These are phyloP conservation scores for Phyllachora maydis DNA, from an alignment of 2,329 filamentous ascomycete genomes.

Conservation along the genomic window DNA sequence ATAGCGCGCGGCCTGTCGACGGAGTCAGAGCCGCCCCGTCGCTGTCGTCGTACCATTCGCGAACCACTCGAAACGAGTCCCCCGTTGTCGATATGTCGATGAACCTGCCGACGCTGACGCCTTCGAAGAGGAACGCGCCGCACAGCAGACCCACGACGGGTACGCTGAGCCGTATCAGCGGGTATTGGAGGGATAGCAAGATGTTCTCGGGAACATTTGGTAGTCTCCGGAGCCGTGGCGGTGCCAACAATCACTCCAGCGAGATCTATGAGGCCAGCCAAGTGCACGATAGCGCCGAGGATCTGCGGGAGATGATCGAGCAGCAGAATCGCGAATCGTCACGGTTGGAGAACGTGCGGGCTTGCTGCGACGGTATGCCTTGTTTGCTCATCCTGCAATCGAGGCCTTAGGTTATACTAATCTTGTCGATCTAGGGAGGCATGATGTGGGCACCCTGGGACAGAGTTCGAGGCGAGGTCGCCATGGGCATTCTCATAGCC, in stretches of 20 bases:
- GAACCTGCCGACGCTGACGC: conserved; percentile 34
- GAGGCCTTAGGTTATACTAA: conserved; percentile 3
- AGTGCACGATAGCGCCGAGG: conserved; percentile 62
- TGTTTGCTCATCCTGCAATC: neutral
- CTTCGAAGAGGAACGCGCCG: conserved; percentile 18
- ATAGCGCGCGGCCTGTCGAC: conserved; percentile 17
- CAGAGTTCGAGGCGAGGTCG: conserved; percentile 23
- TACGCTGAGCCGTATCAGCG: conserved; percentile 37
- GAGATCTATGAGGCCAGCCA: conserved; percentile 32
- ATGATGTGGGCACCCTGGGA: conserved; percentile 45
- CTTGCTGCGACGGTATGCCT: conserved; percentile 84
- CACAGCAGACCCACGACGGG: conserved; percentile 13
- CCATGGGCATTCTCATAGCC: conserved; percentile 13
- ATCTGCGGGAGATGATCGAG: conserved; percentile 62
- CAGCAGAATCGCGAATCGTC: conserved; percentile 57
- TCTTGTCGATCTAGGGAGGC: conserved; percentile 41
- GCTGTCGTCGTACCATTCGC: conserved; percentile 63
- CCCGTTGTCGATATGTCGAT: conserved; percentile 28
- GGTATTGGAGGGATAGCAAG: conserved; percentile 32
- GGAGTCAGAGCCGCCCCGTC: conserved; percentile 38
- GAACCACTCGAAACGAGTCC: conserved; percentile 45
- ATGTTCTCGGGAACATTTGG: too few species aligned
- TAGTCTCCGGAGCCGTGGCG: conserved; percentile 29
- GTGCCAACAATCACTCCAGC: conserved; percentile 15
- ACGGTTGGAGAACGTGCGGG: conserved; percentile 80